These are phyloP conservation scores for Aspergillus heteromorphus DNA, from an alignment of 495 filamentous ascomycete genomes.

Conservation along the genomic window DNA sequence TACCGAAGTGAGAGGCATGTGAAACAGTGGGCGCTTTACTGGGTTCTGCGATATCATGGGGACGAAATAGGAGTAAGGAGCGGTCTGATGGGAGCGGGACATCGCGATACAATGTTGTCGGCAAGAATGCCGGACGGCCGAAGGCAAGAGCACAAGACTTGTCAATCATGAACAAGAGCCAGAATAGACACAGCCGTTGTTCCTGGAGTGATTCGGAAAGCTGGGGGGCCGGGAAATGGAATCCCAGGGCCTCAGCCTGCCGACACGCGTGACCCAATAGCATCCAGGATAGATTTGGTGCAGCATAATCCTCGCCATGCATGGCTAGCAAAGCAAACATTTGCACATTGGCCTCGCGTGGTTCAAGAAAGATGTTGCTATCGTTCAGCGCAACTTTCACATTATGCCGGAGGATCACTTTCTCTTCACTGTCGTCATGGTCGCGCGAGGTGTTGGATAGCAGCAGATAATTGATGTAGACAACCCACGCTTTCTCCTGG, in stretches of 20 bases:
- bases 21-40: too few species aligned
- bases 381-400: neutral
- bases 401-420: neutral
- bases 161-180: neutral
- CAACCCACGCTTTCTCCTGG: neutral
- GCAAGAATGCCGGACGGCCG: neutral
- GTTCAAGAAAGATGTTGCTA: neutral
- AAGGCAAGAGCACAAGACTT: neutral
- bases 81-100: neutral
- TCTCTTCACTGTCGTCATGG: neutral
- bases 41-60: neutral
- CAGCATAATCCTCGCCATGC: neutral
- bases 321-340: neutral
- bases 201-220: neutral
- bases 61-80: neutral
- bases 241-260: neutral
- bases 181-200: neutral
- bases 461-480: neutral
- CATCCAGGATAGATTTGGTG: neutral
- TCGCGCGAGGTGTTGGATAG: neutral
- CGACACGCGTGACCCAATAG: neutral
- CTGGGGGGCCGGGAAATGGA: neutral
- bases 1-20: neutral
- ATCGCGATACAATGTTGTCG: neutral
- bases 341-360: neutral